Evolutionary conservation across 2,329 filamentous ascomycete species (phyloP).

Genomic region (Botrytis deweyae): DNA sequence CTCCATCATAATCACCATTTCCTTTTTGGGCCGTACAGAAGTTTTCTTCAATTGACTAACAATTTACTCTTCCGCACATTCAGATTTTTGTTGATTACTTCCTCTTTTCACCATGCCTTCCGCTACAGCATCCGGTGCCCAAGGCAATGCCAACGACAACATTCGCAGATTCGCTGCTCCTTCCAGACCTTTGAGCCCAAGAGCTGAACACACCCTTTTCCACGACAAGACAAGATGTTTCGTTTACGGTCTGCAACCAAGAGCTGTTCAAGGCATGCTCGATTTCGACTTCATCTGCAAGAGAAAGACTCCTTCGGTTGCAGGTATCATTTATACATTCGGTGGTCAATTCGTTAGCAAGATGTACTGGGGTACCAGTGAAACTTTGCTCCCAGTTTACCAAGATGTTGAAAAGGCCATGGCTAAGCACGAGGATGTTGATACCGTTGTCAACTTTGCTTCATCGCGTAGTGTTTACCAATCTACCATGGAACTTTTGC

Average conservation of each 20-base stretch:
- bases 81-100: conserved; percentile 17
- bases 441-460: conserved; percentile 98
- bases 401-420: conserved; percentile 90
- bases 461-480: conserved; percentile 98
- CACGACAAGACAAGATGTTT: conserved; percentile 99
- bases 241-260: conserved; percentile 97
- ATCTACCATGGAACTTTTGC: conserved; percentile 98
- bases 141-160: conserved; percentile 88
- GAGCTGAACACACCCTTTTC: conserved; percentile 87
- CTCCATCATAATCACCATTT: conserved; percentile 2
- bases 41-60: conserved; percentile 29
- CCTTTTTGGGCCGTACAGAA: conserved; percentile 1
- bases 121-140: conserved; percentile 38
- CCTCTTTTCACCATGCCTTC: conserved; percentile 21
- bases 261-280: conserved; percentile 89
- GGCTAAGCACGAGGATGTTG: conserved; percentile 94
- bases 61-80: conserved; percentile 19
- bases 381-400: conserved; percentile 98
- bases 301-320: conserved; percentile 91
- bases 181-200: conserved; percentile 87
- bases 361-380: conserved; percentile 99
- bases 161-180: conserved; percentile 94
- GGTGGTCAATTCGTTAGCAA: conserved; percentile 99
- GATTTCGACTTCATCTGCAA: conserved; percentile 99
- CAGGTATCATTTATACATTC: conserved; percentile 99